Percentiles rank a stretch among this genome's conserved stretches.
phyloP scores from a whole-genome alignment of 148 eudicot genomes.

The Persicaria maculosa region DNA sequence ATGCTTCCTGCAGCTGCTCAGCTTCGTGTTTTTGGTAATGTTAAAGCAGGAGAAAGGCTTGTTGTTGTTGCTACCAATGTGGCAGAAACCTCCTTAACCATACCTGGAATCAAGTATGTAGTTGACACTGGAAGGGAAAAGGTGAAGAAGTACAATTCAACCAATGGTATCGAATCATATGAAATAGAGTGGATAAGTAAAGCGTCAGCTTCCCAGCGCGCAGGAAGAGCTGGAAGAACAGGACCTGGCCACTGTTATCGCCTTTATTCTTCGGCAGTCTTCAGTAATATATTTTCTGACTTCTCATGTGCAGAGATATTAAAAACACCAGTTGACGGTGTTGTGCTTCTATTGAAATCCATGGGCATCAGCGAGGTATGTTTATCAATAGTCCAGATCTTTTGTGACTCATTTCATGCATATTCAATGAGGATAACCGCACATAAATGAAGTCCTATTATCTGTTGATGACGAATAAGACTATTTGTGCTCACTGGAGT shows the following conservation, averaged over 20 bases:
- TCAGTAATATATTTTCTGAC: constrained; percentile 45
- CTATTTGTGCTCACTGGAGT: too few relatives aligned
- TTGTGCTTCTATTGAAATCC: constrained; percentile 78
- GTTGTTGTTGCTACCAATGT: constrained; percentile 94
- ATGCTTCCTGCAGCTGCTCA: constrained; percentile 87
- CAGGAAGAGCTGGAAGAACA: constrained; percentile 98
- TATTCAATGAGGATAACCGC: not conserved
- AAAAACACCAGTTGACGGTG: constrained; percentile 87
- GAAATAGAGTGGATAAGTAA: constrained; percentile 88
- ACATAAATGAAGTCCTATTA: not conserved
- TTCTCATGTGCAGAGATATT: constrained; percentile 72
- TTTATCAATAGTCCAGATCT: not conserved
- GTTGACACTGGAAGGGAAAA: constrained; percentile 94
- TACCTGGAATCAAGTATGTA: constrained; percentile 89
- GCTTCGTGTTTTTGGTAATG: constrained; percentile 65
- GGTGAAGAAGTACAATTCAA: constrained; percentile 62
- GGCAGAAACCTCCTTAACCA: constrained; percentile 93
- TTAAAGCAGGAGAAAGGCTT: constrained; percentile 70
- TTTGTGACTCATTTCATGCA: not conserved
- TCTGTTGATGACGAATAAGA: not conserved
- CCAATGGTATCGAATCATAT: constrained; percentile 85
- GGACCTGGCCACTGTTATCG: constrained; percentile 95
- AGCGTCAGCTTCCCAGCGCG: constrained; percentile 89
- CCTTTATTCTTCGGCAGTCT: constrained; percentile 71
- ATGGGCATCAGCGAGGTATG: constrained; percentile 66